Evolutionary conservation across 2,329 filamentous ascomycete genomes (phyloP).

Genomic region (Pseudocercospora fijiensis): DNA sequence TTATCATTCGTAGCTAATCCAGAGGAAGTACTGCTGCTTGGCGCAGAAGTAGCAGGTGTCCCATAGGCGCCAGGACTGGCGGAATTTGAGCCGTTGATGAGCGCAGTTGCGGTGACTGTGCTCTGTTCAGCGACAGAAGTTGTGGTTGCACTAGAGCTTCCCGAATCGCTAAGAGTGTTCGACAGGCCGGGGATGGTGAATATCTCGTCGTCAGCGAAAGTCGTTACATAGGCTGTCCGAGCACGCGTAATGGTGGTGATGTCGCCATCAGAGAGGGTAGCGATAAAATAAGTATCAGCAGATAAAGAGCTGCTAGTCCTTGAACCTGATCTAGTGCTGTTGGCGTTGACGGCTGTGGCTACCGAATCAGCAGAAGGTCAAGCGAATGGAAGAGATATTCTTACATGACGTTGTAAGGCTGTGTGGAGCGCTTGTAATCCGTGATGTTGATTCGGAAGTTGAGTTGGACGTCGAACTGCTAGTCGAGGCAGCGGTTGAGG

Average conservation of each 20-base stretch:
- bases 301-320: constrained; percentile 22
- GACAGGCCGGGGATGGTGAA: constrained; percentile 27
- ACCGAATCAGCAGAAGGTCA: constrained; percentile 15
- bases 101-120: constrained; percentile 19
- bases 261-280: constrained; percentile 31
- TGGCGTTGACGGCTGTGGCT: constrained; percentile 25
- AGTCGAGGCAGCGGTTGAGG: background rate
- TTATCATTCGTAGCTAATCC: constrained; percentile 8
- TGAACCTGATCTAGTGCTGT: constrained; percentile 22
- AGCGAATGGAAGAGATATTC: background rate
- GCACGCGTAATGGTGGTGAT: constrained; percentile 29
- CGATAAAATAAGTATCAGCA: constrained; percentile 25
- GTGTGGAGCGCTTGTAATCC: constrained; percentile 11
- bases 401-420: constrained; percentile 33
- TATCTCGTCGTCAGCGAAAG: constrained; percentile 27
- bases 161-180: constrained; percentile 14
- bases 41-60: constrained; percentile 13
- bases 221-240: constrained; percentile 29
- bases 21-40: constrained; percentile 14
- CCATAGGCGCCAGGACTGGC: constrained; percentile 13
- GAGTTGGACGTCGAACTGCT: constrained; percentile 1
- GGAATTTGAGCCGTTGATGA: constrained; percentile 9
- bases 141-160: constrained; percentile 10
- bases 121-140: constrained; percentile 1
- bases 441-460: constrained; percentile 10